Evolutionary conservation across 768 basidiomycete species (phyloP).

Genomic region (Pleurotus sapidus): DNA sequence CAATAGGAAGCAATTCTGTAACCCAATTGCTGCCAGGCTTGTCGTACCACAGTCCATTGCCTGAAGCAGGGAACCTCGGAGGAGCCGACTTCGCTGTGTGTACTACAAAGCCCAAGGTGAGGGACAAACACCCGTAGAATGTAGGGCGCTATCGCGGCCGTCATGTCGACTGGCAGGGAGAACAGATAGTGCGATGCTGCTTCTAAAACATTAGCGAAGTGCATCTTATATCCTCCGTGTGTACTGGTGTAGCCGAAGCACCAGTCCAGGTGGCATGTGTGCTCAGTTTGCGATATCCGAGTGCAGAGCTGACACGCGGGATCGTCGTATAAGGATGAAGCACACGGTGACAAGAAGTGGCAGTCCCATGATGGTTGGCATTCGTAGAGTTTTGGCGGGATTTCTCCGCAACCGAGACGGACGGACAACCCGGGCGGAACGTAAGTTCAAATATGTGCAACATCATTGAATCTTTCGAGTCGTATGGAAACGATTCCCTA

Average conservation of each 20-base stretch:
- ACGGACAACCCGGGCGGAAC: too few species aligned
- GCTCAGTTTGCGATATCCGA: neutral
- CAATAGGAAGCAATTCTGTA: conserved; percentile 62
- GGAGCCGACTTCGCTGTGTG: conserved; percentile 18
- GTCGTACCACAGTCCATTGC: conserved; percentile 77
- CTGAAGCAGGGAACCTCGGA: conserved; percentile 59
- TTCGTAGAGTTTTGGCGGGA: neutral
- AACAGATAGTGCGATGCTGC: neutral
- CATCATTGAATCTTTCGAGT: too few species aligned
- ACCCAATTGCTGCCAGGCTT: conserved; percentile 53
- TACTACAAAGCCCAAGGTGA: neutral
- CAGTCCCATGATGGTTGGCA: too few species aligned
- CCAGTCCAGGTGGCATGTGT: neutral
- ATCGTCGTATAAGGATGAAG: neutral
- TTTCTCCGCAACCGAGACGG: neutral
- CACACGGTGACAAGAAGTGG: neutral
- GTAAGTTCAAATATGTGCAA: too few species aligned
- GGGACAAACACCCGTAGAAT: neutral
- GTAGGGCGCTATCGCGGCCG: neutral
- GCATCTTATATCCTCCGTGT: neutral
- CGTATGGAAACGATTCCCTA: too few species aligned
- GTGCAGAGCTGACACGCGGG: neutral
- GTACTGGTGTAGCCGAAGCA: neutral
- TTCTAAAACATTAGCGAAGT: neutral
- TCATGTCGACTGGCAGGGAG: neutral